phyloP scores from a whole-genome alignment of 192 early-diverging fungal species.

The Fimicolochytrium jonesii region DNA sequence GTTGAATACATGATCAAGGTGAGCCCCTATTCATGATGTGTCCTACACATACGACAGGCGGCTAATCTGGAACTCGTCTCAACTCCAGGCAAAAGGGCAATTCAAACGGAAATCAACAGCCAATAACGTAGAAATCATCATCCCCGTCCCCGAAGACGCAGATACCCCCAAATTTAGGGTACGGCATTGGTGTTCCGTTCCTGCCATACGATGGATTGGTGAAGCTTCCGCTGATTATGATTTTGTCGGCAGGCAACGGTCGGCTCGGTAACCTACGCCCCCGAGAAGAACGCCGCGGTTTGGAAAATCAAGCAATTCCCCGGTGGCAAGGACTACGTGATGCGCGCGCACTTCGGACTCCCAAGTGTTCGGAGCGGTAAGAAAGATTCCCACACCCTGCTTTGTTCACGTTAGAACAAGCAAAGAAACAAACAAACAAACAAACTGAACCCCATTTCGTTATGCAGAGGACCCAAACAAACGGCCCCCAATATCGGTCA shows the following conservation, averaged over 20 bases:
- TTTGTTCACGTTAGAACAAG: too few species aligned
- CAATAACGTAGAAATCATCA: slow-evolving; percentile 95
- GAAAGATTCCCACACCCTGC: too few species aligned
- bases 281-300: slow-evolving; percentile 87
- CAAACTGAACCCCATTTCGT: slow-evolving; percentile 42
- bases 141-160: slow-evolving; percentile 97
- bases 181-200: too few species aligned
- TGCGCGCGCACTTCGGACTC: slow-evolving; percentile 57
- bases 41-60: neutral
- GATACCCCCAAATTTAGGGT: slow-evolving; percentile 96
- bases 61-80: neutral
- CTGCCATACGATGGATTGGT: too few species aligned
- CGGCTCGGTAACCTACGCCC: slow-evolving; percentile 87
- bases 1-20: slow-evolving; percentile 91
- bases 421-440: too few species aligned
- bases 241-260: slow-evolving; percentile 62
- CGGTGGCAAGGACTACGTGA: slow-evolving; percentile 93
- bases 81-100: slow-evolving; percentile 80
- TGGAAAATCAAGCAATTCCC: slow-evolving; percentile 99
- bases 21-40: neutral
- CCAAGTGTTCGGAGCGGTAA: slow-evolving; percentile 57
- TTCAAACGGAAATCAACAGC: slow-evolving; percentile 97
- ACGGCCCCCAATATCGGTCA: slow-evolving; percentile 91
- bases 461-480: slow-evolving; percentile 76
- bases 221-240: neutral